phyloP scores from a whole-genome alignment of 2,329 filamentous ascomycete genomes.

The Aspergillus ochraceus region DNA sequence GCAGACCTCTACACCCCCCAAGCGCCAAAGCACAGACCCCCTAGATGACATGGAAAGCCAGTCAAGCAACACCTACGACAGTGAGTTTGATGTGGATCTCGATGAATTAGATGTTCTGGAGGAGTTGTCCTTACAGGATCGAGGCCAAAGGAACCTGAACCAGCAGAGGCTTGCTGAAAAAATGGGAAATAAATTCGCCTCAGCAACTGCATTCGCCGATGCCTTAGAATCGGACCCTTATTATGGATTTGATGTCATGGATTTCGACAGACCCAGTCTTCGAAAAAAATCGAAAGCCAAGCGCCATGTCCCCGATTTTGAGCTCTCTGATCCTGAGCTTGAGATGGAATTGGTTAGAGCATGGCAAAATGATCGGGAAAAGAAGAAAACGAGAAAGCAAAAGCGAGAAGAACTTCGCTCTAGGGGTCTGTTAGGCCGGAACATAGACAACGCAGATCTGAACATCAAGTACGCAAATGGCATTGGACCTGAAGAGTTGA shows the following conservation, averaged over 20 bases:
- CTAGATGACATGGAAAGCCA: background rate
- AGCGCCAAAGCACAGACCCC: background rate
- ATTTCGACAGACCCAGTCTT: constrained; percentile 71
- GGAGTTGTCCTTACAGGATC: background rate
- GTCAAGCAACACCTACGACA: constrained; percentile 7
- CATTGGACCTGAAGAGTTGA: constrained; percentile 69
- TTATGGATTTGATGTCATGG: constrained; percentile 80
- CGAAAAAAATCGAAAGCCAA: constrained; percentile 65
- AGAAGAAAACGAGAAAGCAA: constrained; percentile 69
- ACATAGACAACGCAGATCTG: constrained; percentile 58
- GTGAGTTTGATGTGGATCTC: background rate
- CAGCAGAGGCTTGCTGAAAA: background rate
- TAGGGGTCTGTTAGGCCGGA: constrained; percentile 63
- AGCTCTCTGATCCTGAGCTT: constrained; percentile 67
- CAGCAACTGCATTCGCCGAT: constrained; percentile 58
- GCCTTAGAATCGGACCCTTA: constrained; percentile 60
- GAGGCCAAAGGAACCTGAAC: background rate
- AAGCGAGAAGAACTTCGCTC: constrained; percentile 68
- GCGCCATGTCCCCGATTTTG: constrained; percentile 54
- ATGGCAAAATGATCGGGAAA: constrained; percentile 68
- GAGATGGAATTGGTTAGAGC: constrained; percentile 59
- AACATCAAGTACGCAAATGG: constrained; percentile 71
- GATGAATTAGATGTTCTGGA: background rate
- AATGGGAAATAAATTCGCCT: constrained; percentile 45
- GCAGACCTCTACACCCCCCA: background rate